Evolutionary conservation across 305 asterid genomes (phyloP).

Genomic region (Fraxinus latifolia): DNA sequence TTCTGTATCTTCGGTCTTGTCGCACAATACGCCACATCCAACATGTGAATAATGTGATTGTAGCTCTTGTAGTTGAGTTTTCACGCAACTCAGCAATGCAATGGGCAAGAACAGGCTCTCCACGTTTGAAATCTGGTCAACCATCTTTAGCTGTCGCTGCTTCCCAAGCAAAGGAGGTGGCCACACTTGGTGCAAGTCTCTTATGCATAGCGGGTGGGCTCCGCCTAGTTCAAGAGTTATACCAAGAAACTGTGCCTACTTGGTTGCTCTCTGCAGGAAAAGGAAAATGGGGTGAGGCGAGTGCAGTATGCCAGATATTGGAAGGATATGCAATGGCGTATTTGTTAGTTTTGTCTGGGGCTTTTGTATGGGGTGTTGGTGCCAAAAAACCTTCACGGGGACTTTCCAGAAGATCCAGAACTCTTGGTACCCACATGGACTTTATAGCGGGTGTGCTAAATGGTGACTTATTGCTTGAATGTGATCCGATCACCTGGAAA

Average conservation of each 20-base stretch:
- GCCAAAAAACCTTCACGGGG: constrained; percentile 13
- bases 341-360: constrained; percentile 25
- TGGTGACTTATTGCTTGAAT: constrained; percentile 26
- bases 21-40: constrained; percentile 19
- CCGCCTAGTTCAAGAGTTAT: constrained; percentile 18
- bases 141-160: constrained; percentile 21
- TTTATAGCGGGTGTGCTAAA: constrained; percentile 21
- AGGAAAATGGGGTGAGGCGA: constrained; percentile 4
- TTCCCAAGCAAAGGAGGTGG: constrained; percentile 20
- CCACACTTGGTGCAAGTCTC: constrained; percentile 26
- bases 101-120: constrained; percentile 20
- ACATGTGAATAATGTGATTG: constrained; percentile 24
- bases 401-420: constrained; percentile 14
- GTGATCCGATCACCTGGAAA: constrained; percentile 29
- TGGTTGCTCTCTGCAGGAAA: constrained; percentile 27
- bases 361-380: constrained; percentile 30
- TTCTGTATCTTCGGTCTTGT: constrained; percentile 27
- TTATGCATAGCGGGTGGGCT: constrained; percentile 28
- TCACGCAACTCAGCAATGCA: constrained; percentile 1
- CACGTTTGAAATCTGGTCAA: constrained; percentile 14
- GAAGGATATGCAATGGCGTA: constrained; percentile 31
- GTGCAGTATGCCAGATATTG: constrained; percentile 14
- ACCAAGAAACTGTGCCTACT: constrained; percentile 28
- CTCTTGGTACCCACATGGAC: constrained; percentile 27
- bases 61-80: constrained; percentile 21